Percentiles rank a stretch among this genome's conserved stretches.
Evolutionary conservation across 2,329 filamentous ascomycete species (phyloP).

Genomic region (Penicillium sumatraense): DNA sequence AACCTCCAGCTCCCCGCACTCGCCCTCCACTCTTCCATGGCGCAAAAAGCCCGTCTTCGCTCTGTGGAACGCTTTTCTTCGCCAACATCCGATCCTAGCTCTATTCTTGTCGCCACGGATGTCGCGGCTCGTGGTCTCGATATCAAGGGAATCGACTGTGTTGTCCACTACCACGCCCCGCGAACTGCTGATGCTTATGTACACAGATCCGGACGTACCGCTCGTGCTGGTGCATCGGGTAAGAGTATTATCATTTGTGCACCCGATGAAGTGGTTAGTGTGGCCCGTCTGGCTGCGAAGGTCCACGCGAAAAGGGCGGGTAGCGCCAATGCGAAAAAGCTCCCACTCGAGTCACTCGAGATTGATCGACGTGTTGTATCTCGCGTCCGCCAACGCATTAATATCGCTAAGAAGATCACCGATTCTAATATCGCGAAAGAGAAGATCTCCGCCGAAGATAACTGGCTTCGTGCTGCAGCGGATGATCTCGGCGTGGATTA

Average conservation of each 20-base stretch:
- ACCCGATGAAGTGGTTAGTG: conserved; percentile 86
- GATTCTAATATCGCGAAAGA: conserved; percentile 85
- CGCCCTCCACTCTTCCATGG: conserved; percentile 90
- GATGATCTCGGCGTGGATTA: conserved; percentile 95
- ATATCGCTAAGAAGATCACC: conserved; percentile 83
- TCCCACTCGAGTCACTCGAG: conserved; percentile 73
- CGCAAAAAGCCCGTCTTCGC: conserved; percentile 91
- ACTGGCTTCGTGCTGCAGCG: conserved; percentile 81
- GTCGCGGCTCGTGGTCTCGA: conserved; percentile 94
- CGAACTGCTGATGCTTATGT: conserved; percentile 92
- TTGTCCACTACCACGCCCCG: conserved; percentile 94
- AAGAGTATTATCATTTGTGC: conserved; percentile 86
- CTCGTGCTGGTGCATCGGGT: conserved; percentile 77
- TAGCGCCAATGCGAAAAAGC: conserved; percentile 60
- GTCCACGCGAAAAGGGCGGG: conserved; percentile 69
- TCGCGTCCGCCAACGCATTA: conserved; percentile 75
- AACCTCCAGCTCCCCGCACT: conserved; percentile 77
- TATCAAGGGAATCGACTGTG: conserved; percentile 84
- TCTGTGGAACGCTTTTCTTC: conserved; percentile 87
- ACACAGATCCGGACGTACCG: conserved; percentile 91
- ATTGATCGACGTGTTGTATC: conserved; percentile 79
- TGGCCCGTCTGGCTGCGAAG: conserved; percentile 81
- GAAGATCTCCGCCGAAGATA: conserved; percentile 80
- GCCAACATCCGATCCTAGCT: conserved; percentile 56
- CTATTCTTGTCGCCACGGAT: conserved; percentile 89